Conservation (phyloP, 371 early-diverging fungal genomes). For the Mortierella sp. region DNA sequence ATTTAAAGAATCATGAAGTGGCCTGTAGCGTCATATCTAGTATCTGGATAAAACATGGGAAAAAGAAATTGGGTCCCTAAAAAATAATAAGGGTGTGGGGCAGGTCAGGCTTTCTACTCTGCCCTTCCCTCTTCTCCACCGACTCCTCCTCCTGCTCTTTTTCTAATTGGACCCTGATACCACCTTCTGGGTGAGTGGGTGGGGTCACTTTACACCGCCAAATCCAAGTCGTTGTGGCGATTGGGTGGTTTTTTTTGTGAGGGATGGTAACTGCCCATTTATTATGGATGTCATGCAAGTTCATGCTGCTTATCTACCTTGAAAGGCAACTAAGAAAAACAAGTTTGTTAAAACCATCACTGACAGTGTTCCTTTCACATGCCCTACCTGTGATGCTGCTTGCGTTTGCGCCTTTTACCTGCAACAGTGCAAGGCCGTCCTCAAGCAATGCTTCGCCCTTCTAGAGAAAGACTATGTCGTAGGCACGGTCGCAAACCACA, state of each 20-base stretch:
- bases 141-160: not conserved
- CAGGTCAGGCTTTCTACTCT: not conserved
- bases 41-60: not conserved
- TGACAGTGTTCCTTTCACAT: not conserved
- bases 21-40: not conserved
- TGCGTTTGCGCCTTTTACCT: not conserved
- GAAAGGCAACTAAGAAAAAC: not conserved
- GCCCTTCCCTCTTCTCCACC: not conserved
- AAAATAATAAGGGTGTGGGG: constrained; percentile 3
- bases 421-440: constrained; percentile 49
- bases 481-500: constrained; percentile 46
- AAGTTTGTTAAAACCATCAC: not conserved
- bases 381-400: not conserved
- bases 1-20: not conserved
- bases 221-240: constrained; percentile 2
- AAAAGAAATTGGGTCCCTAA: not conserved
- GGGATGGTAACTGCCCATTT: constrained; percentile 1
- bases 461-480: constrained; percentile 55
- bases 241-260: constrained; percentile 7
- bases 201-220: constrained; percentile 12
- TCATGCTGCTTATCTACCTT: not conserved
- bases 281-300: not conserved
- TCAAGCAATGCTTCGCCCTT: constrained; percentile 50
- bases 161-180: constrained; percentile 4
- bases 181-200: not conserved